A percentile compares a stretch with the other conserved stretches of the same genome.
These are phyloP conservation scores for Saccharomyces jurei DNA, from an alignment of 805 yeast genomes.

Conservation along the genomic window DNA sequence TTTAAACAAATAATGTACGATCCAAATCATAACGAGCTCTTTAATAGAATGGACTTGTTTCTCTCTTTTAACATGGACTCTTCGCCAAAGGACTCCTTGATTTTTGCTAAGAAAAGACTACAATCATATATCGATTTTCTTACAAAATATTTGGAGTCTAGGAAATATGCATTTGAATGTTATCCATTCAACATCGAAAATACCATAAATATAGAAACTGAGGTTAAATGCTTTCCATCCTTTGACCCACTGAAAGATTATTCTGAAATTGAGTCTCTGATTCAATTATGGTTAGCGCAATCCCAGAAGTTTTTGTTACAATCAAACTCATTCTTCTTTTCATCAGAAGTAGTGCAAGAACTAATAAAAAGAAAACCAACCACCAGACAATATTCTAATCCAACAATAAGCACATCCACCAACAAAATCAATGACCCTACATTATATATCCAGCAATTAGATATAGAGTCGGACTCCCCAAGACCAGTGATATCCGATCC, in stretches of 20 bases:
- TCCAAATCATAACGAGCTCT: constrained; percentile 19
- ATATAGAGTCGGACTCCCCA: constrained; percentile 2
- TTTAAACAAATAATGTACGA: constrained; percentile 20
- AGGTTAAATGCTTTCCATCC: constrained; percentile 8
- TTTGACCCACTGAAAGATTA: constrained; percentile 11
- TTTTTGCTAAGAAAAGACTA: constrained; percentile 16
- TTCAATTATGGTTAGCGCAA: constrained; percentile 24
- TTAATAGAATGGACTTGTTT: constrained; percentile 21
- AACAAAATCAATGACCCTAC: background rate
- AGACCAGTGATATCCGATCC: constrained; percentile 4
- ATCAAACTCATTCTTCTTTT: constrained; percentile 22
- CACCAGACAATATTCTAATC: constrained; percentile 6
- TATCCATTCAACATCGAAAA: constrained; percentile 12
- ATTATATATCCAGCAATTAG: constrained; percentile 4
- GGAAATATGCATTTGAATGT: constrained; percentile 16
- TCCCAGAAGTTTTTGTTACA: constrained; percentile 16
- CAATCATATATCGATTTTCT: constrained; percentile 15
- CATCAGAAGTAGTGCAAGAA: constrained; percentile 19
- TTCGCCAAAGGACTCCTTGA: constrained; percentile 14
- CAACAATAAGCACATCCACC: background rate
- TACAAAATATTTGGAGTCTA: constrained; percentile 15
- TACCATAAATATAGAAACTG: constrained; percentile 5
- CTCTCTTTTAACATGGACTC: constrained; percentile 21
- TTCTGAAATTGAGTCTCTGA: constrained; percentile 16
- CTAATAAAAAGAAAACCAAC: constrained; percentile 15